A percentile compares a stretch with the other conserved stretches of the same genome.
These are phyloP conservation scores for Psilocybe sp. DNA, from an alignment of 768 basidiomycete genomes.

Conservation along the genomic window DNA sequence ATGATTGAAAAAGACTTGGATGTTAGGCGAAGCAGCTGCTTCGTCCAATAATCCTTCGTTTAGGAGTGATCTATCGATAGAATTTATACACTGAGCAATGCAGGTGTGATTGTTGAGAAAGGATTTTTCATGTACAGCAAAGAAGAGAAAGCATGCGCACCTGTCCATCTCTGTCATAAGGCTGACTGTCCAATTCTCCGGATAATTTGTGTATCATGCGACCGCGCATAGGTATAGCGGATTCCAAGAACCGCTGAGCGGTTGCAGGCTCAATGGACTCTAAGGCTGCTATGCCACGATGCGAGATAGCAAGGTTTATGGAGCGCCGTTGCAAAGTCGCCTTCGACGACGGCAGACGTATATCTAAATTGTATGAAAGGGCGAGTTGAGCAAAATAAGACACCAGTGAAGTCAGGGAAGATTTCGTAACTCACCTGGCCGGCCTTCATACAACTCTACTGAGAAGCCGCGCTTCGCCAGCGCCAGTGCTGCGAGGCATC, in stretches of 20 bases:
- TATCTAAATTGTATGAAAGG: constrained; percentile 43
- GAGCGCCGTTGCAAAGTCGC: constrained; percentile 73
- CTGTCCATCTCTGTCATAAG: constrained; percentile 87
- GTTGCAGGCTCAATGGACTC: constrained; percentile 72
- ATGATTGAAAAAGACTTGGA: constrained; percentile 75
- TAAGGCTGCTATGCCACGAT: constrained; percentile 88
- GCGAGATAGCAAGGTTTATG: constrained; percentile 95
- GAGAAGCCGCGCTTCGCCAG: constrained; percentile 86
- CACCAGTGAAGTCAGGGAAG: constrained; percentile 2
- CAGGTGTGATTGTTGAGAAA: constrained; percentile 13
- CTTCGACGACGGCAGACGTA: constrained; percentile 70
- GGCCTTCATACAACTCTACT: constrained; percentile 76
- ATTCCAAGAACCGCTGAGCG: constrained; percentile 67
- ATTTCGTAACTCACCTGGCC: constrained; percentile 54
- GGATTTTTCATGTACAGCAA: constrained; percentile 8
- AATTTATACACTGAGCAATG: constrained; percentile 79
- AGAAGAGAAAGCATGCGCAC: constrained; percentile 39
- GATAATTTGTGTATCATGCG: constrained; percentile 87
- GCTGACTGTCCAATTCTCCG: constrained; percentile 77
- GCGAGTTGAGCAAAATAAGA: constrained; percentile 12
- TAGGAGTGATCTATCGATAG: constrained; percentile 84
- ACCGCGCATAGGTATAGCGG: constrained; percentile 91
- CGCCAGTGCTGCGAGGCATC: constrained; percentile 84
- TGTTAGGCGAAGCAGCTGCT: constrained; percentile 56
- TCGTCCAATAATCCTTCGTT: constrained; percentile 85